Evolutionary conservation across 169 alveolate species (phyloP).

Genomic region (Plasmodium coatneyi): DNA sequence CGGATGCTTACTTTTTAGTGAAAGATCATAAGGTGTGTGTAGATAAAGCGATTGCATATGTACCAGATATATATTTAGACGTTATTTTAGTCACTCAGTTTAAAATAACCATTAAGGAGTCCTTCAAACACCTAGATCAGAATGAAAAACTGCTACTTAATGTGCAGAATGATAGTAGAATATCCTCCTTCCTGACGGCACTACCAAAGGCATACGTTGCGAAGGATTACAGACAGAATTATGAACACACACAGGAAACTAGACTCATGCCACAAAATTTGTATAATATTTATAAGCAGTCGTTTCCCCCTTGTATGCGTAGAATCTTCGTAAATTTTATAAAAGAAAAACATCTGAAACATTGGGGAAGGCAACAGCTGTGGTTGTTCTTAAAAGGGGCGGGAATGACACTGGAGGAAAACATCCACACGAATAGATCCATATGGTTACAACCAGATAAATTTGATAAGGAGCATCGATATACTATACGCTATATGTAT

Average conservation of each 20-base stretch:
- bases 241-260: conserved; percentile 68
- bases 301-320: conserved; percentile 95
- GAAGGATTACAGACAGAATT: conserved; percentile 71
- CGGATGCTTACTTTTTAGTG: conserved; percentile 82
- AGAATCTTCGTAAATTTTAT: conserved; percentile 86
- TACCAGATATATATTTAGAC: conserved; percentile 80
- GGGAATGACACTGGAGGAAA: conserved; percentile 91
- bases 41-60: conserved; percentile 75
- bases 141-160: conserved; percentile 57
- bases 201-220: conserved; percentile 74
- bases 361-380: conserved; percentile 91
- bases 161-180: conserved; percentile 73
- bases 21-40: conserved; percentile 77
- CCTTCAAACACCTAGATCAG: conserved; percentile 70
- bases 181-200: conserved; percentile 74
- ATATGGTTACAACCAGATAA: conserved; percentile 88
- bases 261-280: conserved; percentile 50
- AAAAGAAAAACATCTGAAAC: conserved; percentile 89
- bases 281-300: conserved; percentile 80
- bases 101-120: conserved; percentile 71
- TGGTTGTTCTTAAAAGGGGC: conserved; percentile 93
- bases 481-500: conserved; percentile 93
- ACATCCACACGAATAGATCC: conserved; percentile 87
- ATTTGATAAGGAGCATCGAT: conserved; percentile 92
- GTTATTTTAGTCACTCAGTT: conserved; percentile 76